Base-by-base conservation (phyloP, 495 filamentous ascomycete species). In the Podospora bellae-mahoneyi region DNA sequence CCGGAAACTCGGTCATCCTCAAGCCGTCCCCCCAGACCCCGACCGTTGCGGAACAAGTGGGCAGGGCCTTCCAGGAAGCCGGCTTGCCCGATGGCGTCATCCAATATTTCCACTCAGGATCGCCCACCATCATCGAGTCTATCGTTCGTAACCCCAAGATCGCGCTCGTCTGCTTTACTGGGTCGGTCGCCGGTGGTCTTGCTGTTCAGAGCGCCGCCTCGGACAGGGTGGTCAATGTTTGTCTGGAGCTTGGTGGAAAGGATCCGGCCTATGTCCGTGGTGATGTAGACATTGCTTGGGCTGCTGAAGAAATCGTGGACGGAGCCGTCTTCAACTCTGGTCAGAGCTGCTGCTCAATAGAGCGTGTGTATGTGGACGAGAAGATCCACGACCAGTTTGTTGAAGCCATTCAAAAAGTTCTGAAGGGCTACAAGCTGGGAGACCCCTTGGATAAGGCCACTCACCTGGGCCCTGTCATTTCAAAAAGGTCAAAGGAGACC, bases 311-410 rank as follows among this genome's bases (percentile, higher is more conserved):
- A 78, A 92, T 97, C 67, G 91, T 97, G 32, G 94, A 97, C 73
- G 93, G 94, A 4, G 92, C 94, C 3, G 82, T 99, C 54, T 99
- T 97, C 83, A 99, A 97, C 79, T 96, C 92, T 34, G 95, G 95
- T 23, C 95, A 99, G 78, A 97, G 93, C 73, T 99, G 95, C 82
- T 98, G 95, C 79, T 89, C 91, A 5, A 85, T 98, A 62, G 95
- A 97, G 81, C 85, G 95, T 28, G 88, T 99, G 6, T 98, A 98
- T 71, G 95, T 97, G 2, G 89, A 94, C 69, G 91, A 91, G 64
- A 88, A 84, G 64, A 85, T 98, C 66, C 88, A 97, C 74, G 91
- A 94, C 65, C 73, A 85, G 13, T 96, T 97, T 71, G 80, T 97
- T n/a, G 80, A 84, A 48, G 90, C 90, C 20, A 81, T 91, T 7